Evolutionary conservation across 2,329 filamentous ascomycete genomes (phyloP).

Genomic region (Leptographium galeiforme): DNA sequence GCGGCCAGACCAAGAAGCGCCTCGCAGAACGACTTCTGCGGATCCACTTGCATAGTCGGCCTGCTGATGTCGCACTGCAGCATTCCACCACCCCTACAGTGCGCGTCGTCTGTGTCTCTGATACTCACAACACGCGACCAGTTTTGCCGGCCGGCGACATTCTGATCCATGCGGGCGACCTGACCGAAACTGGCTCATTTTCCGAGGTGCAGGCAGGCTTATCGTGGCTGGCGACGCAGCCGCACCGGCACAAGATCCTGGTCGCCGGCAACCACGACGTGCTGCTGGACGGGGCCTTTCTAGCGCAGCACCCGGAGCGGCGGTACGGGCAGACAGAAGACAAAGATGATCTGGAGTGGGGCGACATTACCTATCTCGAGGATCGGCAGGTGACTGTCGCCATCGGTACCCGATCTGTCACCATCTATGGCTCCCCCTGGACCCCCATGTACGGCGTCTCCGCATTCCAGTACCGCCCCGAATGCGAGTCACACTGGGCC

Average conservation of each 20-base stretch:
- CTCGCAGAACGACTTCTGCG: too few species aligned
- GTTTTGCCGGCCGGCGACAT: conserved; percentile 23
- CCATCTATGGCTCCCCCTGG: conserved; percentile 14
- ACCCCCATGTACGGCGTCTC: conserved; percentile 13
- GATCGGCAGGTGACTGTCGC: conserved; percentile 7
- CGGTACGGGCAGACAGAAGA: conserved; percentile 9
- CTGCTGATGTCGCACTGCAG: too few species aligned
- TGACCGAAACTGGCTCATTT: conserved; percentile 24
- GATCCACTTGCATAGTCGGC: too few species aligned
- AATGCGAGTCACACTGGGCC: conserved; percentile 8
- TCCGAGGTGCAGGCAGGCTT: conserved; percentile 23
- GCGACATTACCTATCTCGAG: conserved; percentile 12
- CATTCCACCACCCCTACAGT: too few species aligned
- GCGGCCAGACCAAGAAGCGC: too few species aligned
- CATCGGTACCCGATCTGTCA: conserved; percentile 2
- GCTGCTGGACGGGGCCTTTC: conserved; percentile 9
- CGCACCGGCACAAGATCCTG: conserved; percentile 23
- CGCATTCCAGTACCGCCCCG: conserved; percentile 15
- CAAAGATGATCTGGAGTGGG: conserved; percentile 12
- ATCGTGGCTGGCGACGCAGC: conserved; percentile 20
- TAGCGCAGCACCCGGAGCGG: conserved; percentile 6
- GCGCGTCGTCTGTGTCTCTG: conserved; percentile 22
- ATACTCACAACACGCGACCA: conserved; percentile 25
- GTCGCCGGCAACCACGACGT: conserved; percentile 16
- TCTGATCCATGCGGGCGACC: conserved; percentile 27